Evolutionary conservation across 495 filamentous ascomycete genomes (phyloP).

Genomic region (Penicillium lagena): DNA sequence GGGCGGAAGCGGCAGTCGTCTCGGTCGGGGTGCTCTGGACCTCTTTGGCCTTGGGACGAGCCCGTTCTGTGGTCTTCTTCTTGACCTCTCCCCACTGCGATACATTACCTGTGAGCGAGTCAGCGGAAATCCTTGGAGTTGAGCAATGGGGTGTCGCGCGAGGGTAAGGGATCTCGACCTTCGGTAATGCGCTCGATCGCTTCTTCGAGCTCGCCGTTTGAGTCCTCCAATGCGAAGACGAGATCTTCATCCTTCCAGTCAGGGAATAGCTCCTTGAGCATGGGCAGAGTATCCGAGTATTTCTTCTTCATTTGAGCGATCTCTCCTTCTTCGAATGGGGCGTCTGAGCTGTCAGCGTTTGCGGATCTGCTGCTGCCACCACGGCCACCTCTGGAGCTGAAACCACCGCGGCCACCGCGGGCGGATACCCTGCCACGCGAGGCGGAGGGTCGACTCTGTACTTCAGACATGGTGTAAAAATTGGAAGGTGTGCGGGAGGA

Average conservation of each 20-base stretch:
- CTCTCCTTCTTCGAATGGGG: conserved; percentile 72
- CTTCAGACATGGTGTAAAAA: conserved; percentile 74
- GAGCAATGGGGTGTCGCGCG: too few species aligned
- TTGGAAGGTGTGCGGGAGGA: conserved; percentile 31
- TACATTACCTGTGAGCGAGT: conserved; percentile 60
- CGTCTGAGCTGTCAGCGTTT: conserved; percentile 59
- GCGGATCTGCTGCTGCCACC: conserved; percentile 58
- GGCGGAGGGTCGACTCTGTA: conserved; percentile 70
- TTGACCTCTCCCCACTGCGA: conserved; percentile 95
- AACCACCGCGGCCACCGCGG: conserved; percentile 79
- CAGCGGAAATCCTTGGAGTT: conserved; percentile 9
- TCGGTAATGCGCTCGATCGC: conserved; percentile 87
- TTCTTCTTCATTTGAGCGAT: conserved; percentile 85
- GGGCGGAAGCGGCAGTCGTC: conserved; percentile 37
- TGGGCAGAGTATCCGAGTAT: conserved; percentile 65
- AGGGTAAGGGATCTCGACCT: conserved; percentile 47
- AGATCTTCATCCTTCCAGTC: conserved; percentile 91
- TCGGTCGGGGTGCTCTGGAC: conserved; percentile 46
- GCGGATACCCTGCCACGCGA: conserved; percentile 74
- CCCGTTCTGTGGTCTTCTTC: conserved; percentile 80
- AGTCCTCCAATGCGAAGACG: conserved; percentile 85
- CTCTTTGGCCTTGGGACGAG: conserved; percentile 79
- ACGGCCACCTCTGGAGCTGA: conserved; percentile 66
- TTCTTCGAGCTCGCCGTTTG: conserved; percentile 75
- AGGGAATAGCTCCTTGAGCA: conserved; percentile 84